Base-by-base conservation (phyloP, 2,329 filamentous ascomycete species). In the Cladosporium austrohemisphaericum region DNA sequence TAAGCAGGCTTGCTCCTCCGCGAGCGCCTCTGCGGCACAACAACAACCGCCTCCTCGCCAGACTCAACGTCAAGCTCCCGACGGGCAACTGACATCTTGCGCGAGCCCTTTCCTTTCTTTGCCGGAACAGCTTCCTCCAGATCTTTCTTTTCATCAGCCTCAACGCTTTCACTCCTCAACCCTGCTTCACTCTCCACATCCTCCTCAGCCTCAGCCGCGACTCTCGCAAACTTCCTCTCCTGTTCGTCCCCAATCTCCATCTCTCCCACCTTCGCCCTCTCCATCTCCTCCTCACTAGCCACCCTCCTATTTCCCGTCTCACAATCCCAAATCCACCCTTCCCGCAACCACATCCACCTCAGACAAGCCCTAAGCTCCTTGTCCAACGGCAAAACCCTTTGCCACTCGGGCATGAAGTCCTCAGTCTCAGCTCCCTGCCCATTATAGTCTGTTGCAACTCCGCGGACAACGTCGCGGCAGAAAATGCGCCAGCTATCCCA, bases 401-500 rank as follows among this genome's bases (percentile, higher is more conserved):
- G 93, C 91, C 91, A 96, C 67, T 96, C 91, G 0, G 89, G 88
- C 59, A 89, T 83, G 62, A 91, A 89, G 11, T 22, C 57, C 23
- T 64, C 61, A 11, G 44, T 67, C 52, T 61, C 70, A 11, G 59
- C 70, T 55, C 57, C 78, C 63, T 59, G 72, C 1, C 85, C 86
- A 59, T 81, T 83, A 79, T 84, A 88, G 55, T 84, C 80, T 8
- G 69, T 65, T 1, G 84, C 81, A 14, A 83, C 67, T 0, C 82
- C 84, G 6, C 90, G 78, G 19, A 95, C 67, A 25, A 77, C 74
- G 64, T 96, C 91, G 1, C 91, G 81, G 65, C 89, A 95, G 67
- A 96, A 96, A 55, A 96, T 95, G 3, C 91, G 81, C 87, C 89
- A 96, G 62, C 86, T 91, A 67, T 96, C 91, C 41, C 92, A 74